phyloP scores from a whole-genome alignment of 345 rosid genomes.

The Eucalyptus curtisii region DNA sequence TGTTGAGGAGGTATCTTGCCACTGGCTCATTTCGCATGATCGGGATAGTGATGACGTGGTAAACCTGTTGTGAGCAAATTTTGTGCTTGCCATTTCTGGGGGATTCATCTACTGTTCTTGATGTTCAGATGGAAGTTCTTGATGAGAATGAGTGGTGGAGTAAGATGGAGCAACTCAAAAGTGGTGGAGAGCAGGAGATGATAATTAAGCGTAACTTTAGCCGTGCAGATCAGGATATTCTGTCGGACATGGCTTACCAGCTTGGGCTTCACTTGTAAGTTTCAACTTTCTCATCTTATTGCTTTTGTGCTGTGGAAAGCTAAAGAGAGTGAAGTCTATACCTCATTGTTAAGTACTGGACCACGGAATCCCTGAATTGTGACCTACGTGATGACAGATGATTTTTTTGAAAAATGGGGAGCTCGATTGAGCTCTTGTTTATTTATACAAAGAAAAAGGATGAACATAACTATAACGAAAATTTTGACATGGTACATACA shows the following conservation, averaged over 20 bases:
- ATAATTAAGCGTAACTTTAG: conserved; percentile 58
- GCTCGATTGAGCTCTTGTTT: neutral
- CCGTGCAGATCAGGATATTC: conserved; percentile 54
- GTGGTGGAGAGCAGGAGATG: conserved; percentile 65
- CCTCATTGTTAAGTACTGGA: neutral
- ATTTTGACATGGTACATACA: neutral
- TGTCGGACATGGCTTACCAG: conserved; percentile 64
- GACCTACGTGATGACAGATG: neutral
- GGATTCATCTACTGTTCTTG: neutral
- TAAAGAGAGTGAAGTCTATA: neutral
- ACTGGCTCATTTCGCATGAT: neutral
- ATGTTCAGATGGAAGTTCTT: conserved; percentile 59
- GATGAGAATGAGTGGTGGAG: conserved; percentile 85
- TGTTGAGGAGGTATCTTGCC: neutral
- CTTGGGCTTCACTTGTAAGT: conserved; percentile 87
- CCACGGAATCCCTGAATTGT: neutral
- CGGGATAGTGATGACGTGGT: neutral
- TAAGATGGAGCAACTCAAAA: conserved; percentile 65
- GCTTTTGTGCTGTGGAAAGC: neutral
- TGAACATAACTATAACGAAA: neutral
- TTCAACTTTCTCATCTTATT: neutral
- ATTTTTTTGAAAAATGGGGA: neutral
- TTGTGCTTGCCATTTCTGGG: neutral
- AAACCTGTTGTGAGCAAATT: neutral
- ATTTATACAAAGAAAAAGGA: neutral